These are phyloP conservation scores for Pyronema omphalodes DNA, from an alignment of 495 filamentous ascomycete species.

Conservation along the genomic window DNA sequence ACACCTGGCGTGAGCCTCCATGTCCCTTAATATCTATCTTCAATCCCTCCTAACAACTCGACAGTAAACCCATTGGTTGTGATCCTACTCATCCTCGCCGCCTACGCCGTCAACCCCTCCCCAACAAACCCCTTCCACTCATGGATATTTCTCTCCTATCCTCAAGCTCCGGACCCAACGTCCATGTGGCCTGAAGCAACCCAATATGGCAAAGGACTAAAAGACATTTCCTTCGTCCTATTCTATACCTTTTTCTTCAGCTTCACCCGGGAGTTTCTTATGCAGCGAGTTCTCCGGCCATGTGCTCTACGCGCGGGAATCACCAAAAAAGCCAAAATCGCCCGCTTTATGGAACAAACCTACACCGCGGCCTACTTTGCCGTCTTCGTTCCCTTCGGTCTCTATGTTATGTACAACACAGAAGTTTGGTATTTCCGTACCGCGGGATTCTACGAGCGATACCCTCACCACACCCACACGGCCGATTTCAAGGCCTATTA, in stretches of 20 bases:
- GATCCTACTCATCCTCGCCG: constrained; percentile 39
- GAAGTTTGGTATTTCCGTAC: constrained; percentile 99
- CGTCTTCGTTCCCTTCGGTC: constrained; percentile 64
- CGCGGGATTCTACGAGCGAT: constrained; percentile 70
- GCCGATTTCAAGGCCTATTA: constrained; percentile 93
- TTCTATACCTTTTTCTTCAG: constrained; percentile 82
- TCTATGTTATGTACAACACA: constrained; percentile 81
- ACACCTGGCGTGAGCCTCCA: constrained; percentile 22
- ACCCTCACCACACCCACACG: constrained; percentile 73
- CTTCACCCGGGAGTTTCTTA: constrained; percentile 90
- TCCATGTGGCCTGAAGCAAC: constrained; percentile 28
- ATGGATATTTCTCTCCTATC: constrained; percentile 90
- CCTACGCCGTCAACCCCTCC: constrained; percentile 63
- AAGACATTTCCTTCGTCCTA: constrained; percentile 69
- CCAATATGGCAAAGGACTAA: constrained; percentile 78
- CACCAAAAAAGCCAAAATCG: constrained; percentile 55
- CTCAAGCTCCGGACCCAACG: constrained; percentile 35
- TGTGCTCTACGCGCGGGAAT: constrained; percentile 55
- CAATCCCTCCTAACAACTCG: constrained; percentile 6
- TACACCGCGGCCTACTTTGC: constrained; percentile 95
- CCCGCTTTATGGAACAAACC: constrained; percentile 91
- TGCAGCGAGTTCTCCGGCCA: constrained; percentile 79
- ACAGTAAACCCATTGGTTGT: constrained; percentile 54
- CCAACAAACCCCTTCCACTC: constrained; percentile 64
- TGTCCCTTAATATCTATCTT: not conserved